A percentile compares a stretch with the other conserved stretches of the same genome.
Conservation (phyloP, 2,329 filamentous ascomycete genomes). For the Colletotrichum kahawae region DNA sequence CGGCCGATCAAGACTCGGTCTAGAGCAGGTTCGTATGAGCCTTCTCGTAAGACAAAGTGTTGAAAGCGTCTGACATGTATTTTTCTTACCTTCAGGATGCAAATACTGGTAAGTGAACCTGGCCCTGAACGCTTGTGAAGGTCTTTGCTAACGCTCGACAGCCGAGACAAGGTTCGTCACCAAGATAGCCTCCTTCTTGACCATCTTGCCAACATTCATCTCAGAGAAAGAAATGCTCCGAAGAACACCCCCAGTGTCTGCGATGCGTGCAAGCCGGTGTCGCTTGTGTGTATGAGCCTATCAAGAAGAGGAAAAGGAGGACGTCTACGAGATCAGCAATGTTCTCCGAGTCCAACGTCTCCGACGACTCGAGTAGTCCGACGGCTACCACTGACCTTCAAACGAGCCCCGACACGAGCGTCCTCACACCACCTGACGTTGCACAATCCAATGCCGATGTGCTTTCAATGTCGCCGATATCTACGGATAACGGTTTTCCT, state of each 20-base stretch:
- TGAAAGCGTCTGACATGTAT: neutral
- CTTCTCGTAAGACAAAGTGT: neutral
- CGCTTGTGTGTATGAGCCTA: conserved; percentile 19
- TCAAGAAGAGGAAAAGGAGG: conserved; percentile 22
- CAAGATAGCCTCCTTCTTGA: neutral
- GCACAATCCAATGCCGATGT: neutral
- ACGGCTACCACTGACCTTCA: neutral
- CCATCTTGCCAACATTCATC: neutral
- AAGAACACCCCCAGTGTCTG: conserved; percentile 20
- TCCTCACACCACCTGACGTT: conserved; percentile 3
- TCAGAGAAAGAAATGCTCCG: conserved; percentile 23
- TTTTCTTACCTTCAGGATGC: neutral
- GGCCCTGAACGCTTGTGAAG: neutral
- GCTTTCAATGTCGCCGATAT: neutral
- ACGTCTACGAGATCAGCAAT: neutral
- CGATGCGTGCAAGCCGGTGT: conserved; percentile 21
- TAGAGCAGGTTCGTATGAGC: conserved; percentile 21
- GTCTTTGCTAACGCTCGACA: neutral
- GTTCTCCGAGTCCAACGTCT: neutral
- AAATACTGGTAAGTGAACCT: conserved; percentile 19
- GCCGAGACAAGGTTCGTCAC: conserved; percentile 21
- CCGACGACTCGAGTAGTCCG: conserved; percentile 6
- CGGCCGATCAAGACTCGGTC: conserved; percentile 23
- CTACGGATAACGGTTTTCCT: neutral
- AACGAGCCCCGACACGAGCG: conserved; percentile 9